phyloP scores from a whole-genome alignment of 306 rosid species.

The Acacia acuminata region DNA sequence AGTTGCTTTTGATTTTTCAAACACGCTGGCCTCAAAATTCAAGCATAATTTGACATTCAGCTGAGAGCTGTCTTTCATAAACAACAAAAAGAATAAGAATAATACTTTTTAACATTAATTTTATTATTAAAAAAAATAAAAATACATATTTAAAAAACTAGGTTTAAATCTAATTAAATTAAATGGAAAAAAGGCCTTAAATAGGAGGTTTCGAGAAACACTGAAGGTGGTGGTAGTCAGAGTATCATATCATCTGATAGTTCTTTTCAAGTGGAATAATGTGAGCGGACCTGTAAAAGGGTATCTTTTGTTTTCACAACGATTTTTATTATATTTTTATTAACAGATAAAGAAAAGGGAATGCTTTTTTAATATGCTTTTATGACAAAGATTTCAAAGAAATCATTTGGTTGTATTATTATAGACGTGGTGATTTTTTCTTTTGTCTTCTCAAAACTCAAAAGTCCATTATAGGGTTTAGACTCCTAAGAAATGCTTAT shows the following conservation, averaged over 20 bases:
- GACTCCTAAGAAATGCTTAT: conserved; percentile 9
- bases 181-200: neutral
- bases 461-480: neutral
- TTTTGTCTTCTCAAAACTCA: conserved; percentile 15
- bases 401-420: conserved; percentile 4
- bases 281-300: neutral
- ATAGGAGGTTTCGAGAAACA: conserved; percentile 29
- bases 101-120: neutral
- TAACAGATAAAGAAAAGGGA: neutral
- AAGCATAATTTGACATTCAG: neutral
- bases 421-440: neutral
- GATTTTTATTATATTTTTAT: neutral
- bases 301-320: neutral
- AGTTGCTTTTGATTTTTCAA: neutral
- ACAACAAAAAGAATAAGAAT: neutral
- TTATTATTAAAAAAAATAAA: neutral
- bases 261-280: conserved; percentile 17
- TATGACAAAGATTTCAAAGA: conserved; percentile 9
- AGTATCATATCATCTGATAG: neutral
- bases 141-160: too few relatives aligned
- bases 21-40: neutral
- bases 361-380: conserved; percentile 12
- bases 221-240: neutral
- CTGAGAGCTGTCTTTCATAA: neutral
- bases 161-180: neutral